Base-by-base conservation (phyloP, 257 asterid species). In the Cinchona pubescens region DNA sequence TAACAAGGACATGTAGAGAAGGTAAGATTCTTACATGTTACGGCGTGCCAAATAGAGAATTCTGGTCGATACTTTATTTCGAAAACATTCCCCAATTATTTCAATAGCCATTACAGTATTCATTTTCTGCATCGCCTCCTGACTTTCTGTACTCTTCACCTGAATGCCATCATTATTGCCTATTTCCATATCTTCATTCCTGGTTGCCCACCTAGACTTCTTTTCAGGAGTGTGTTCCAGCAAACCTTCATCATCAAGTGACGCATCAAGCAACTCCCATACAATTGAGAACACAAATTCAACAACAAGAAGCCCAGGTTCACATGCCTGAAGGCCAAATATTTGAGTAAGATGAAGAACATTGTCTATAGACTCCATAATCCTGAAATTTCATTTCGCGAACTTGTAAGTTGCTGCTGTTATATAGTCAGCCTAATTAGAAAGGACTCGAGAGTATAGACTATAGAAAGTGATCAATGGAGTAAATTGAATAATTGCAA, bases 221-320 rank as follows among this genome's bases (percentile, higher is more conserved):
- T 90, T 95, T 78, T 90, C 96, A 48, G 83, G 76, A 71, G 97
- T 85, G 75, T 85, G 86, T 78, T 92, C 96, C 80, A 92, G 80
- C 79, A 95, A 78, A 66, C 92, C 89, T 70, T 95, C 97, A 69
- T 95, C 99, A 45, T 91, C 98, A 77, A 95, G 97, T 16, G 97
- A 90, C 45, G 99, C 94, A 88, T 95, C 98, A 73, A 95, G 88
- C 75, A 95, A 86, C 84, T 77, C 84, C 99, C 99, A 95, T 69
- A 88, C 96, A 78, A 83, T 85, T 43, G 96, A 78, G 74, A 95
- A 84, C 78, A 95, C 73, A 78, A 86, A 90, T 73, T 79, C 90
- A 75, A 87, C 98, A 69, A 95, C 72, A 61, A 90, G 81, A 76
- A 85, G 53, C 88, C 98, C 98, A 48, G 96, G 87, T 81, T 95